These are phyloP conservation scores for Emiliania huxleyi DNA, from an alignment of 78 protist genomes.

Conservation along the genomic window DNA sequence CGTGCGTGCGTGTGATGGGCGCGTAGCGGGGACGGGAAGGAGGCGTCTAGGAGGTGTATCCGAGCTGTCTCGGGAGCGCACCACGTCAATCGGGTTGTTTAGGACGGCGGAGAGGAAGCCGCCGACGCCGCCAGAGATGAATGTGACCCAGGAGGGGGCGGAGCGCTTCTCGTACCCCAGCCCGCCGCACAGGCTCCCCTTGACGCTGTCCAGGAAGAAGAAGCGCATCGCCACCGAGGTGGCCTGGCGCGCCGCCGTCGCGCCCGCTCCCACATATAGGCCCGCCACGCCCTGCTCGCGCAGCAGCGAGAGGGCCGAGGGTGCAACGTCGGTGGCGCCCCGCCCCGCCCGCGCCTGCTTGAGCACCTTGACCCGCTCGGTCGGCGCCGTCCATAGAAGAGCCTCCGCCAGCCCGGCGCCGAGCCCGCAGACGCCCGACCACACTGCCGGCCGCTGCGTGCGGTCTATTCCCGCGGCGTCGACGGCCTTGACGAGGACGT, in stretches of 20 bases:
- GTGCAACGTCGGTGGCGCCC: neutral
- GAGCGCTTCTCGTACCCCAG: neutral
- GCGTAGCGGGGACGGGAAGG: too few species aligned
- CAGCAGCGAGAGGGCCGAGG: neutral
- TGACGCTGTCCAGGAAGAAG: neutral
- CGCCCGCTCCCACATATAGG: neutral
- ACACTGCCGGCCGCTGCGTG: neutral
- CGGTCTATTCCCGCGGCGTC: neutral
- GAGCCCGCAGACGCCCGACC: neutral
- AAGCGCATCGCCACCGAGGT: neutral
- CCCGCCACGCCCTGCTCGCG: neutral
- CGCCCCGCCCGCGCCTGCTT: neutral
- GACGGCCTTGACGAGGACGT: neutral
- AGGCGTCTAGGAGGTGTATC: too few species aligned
- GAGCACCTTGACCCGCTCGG: neutral
- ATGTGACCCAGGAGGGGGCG: neutral
- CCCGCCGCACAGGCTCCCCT: neutral
- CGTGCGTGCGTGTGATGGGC: too few species aligned
- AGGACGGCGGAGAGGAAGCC: neutral
- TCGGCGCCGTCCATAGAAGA: neutral
- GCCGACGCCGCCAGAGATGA: neutral
- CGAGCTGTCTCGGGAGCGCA: too few species aligned
- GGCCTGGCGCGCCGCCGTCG: neutral
- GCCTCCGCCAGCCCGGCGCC: neutral
- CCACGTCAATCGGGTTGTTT: neutral